Evolutionary conservation across 129 eudicot species (phyloP).

Genomic region (Kitagawia praeruptora): DNA sequence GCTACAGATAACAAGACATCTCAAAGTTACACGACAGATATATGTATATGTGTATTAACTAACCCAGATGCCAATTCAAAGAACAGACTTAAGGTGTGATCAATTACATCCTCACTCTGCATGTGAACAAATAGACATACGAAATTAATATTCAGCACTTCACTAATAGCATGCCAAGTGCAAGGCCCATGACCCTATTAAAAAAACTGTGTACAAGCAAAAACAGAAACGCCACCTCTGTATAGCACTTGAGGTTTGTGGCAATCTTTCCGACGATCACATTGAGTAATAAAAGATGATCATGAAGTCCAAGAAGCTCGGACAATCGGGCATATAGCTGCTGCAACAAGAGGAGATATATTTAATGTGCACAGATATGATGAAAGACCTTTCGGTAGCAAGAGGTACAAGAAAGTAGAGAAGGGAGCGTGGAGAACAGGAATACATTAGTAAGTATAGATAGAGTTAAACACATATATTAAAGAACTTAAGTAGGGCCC

Average conservation of each 20-base stretch:
- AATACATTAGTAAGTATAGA: not conserved
- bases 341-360: conserved; percentile 42
- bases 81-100: conserved; percentile 84
- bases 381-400: not conserved
- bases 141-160: conserved; percentile 9
- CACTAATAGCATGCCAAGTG: not conserved
- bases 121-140: conserved; percentile 21
- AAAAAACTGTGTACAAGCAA: conserved; percentile 3
- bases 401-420: conserved; percentile 5
- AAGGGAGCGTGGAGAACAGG: conserved; percentile 12
- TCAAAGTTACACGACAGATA: not conserved
- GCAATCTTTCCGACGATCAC: conserved; percentile 86
- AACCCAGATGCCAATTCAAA: conserved; percentile 97
- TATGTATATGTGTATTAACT: conserved; percentile 18
- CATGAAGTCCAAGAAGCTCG: conserved; percentile 87
- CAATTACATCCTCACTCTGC: conserved; percentile 94
- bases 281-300: conserved; percentile 78
- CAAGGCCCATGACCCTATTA: not conserved
- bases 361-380: not conserved
- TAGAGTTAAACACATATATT: not conserved
- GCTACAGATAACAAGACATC: not conserved
- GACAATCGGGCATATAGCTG: conserved; percentile 90
- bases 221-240: conserved; percentile 45
- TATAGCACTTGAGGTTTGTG: conserved; percentile 79
- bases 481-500: not conserved